phyloP scores from a whole-genome alignment of 1,284 basidiomycete genomes.

The Marasmius tenuissimus region DNA sequence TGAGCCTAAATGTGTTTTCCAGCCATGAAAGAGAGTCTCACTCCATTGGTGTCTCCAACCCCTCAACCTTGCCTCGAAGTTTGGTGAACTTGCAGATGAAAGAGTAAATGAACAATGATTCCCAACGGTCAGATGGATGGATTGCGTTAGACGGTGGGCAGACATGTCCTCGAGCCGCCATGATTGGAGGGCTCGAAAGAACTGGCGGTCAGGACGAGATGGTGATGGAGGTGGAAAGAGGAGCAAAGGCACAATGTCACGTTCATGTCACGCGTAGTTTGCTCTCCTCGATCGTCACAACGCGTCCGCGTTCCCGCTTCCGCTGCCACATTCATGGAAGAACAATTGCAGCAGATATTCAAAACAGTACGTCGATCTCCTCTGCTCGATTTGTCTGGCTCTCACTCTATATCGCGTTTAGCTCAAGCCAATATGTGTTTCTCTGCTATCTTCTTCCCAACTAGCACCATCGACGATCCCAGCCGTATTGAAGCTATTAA shows the following conservation, averaged over 20 bases:
- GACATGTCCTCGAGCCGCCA: conserved; percentile 47
- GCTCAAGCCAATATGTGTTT: conserved; percentile 79
- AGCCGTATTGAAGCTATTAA: conserved; percentile 50
- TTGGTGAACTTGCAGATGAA: conserved; percentile 81
- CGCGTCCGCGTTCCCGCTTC: not conserved
- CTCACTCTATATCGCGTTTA: conserved; percentile 29
- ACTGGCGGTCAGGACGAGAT: not conserved
- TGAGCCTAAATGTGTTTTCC: conserved; percentile 13
- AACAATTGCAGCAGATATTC: not conserved
- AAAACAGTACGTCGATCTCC: not conserved
- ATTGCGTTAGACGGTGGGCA: conserved; percentile 72
- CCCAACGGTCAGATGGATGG: conserved; percentile 80
- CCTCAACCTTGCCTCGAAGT: conserved; percentile 70
- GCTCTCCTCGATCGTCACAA: not conserved
- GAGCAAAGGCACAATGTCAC: not conserved
- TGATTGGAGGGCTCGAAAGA: not conserved
- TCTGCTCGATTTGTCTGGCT: not conserved
- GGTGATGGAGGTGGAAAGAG: conserved; percentile 1
- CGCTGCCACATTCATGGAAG: not conserved
- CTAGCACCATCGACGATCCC: conserved; percentile 56
- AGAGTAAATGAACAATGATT: conserved; percentile 79
- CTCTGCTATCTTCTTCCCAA: conserved; percentile 67
- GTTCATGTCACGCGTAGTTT: not conserved
- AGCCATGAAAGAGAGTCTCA: conserved; percentile 40
- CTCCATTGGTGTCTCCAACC: conserved; percentile 77